Conservation (phyloP, 2,329 filamentous ascomycete genomes). For the Apiospora malaysiana region DNA sequence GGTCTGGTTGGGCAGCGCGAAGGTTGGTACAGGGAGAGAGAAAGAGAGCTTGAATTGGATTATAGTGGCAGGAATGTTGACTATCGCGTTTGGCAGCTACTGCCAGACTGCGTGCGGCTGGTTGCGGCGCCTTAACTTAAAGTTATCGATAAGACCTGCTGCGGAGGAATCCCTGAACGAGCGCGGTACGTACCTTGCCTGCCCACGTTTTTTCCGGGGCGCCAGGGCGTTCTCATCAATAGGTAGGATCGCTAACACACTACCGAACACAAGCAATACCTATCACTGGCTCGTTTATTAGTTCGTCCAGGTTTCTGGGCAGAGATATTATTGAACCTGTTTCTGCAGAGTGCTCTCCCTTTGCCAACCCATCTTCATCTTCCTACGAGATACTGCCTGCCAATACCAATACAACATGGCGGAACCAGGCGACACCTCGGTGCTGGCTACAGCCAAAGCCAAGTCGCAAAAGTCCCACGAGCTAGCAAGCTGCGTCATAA, state of each 20-base stretch:
- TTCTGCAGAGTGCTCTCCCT: neutral
- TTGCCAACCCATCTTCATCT: neutral
- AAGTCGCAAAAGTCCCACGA: constrained; percentile 48
- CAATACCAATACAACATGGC: constrained; percentile 1
- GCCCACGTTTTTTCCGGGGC: neutral
- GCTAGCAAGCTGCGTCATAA: constrained; percentile 58
- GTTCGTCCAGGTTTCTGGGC: neutral
- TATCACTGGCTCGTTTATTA: neutral
- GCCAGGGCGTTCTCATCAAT: neutral
- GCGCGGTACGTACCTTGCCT: neutral
- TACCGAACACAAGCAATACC: neutral
- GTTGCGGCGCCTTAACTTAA: constrained; percentile 16
- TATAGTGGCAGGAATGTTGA: constrained; percentile 13
- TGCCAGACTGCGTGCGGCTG: neutral
- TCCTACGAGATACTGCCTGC: neutral
- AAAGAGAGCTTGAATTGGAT: neutral
- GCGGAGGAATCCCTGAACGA: neutral
- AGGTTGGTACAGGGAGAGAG: neutral
- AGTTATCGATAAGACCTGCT: constrained; percentile 7
- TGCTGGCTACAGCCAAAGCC: constrained; percentile 11
- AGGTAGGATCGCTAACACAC: neutral
- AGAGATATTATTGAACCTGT: neutral
- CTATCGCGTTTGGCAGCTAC: constrained; percentile 6
- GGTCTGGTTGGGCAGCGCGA: neutral
- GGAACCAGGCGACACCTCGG: constrained; percentile 10